Evolutionary conservation across 345 rosid genomes (phyloP), one percentile per base, ranked within the genome.

Genomic region (Hypericum perforatum): DNA sequence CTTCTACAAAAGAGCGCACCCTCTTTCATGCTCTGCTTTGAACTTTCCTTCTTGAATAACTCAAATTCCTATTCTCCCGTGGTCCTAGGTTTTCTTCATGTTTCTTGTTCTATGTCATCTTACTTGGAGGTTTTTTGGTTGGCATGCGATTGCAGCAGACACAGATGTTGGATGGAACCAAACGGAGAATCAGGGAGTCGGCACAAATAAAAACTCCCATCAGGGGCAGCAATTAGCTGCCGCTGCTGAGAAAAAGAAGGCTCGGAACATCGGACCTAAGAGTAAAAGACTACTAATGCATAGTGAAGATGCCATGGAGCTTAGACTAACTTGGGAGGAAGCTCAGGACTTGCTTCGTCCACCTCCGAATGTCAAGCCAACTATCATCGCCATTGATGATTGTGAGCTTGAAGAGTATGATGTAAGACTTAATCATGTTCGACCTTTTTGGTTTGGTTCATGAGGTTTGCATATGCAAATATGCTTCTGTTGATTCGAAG

Each of bases 371-470:
- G 75, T 63, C 56, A 78, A 59, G 56, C 81, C 91, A 57, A 76
- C 51, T 62, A 57, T 82, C 29, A 73, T 79, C 43, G 64, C 80
- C 16, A 72, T 86, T 43, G 97, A 86, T 58, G 97, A 76, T 60
- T 73, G 74, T 68, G 91, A 90, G 60, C 76, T 90, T 65, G 97
- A 90, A 75, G 95, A 86, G 71, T 90, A 77, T 70, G 88, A 90
- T 65, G 97, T 84, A 76, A 59, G 78, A 45, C n/a, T 74, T 43
- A 57, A 39, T 51, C 15, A 6, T 39, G 12, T 39, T 50, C 29
- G 37, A 9, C 7, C 1, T 43, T 60, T 60, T 48, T 39, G 13
- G 11, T 52, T 56, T 15, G 11, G 49, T 39, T 62, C n/a, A 12
- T 7, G 37, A 37, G 1, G 11, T 42, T 4, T 14, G 12, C 38